Evolutionary conservation across 2,329 filamentous ascomycete species (phyloP), one percentile per base, ranked within the genome.

Genomic region (Camillea tinctor): DNA sequence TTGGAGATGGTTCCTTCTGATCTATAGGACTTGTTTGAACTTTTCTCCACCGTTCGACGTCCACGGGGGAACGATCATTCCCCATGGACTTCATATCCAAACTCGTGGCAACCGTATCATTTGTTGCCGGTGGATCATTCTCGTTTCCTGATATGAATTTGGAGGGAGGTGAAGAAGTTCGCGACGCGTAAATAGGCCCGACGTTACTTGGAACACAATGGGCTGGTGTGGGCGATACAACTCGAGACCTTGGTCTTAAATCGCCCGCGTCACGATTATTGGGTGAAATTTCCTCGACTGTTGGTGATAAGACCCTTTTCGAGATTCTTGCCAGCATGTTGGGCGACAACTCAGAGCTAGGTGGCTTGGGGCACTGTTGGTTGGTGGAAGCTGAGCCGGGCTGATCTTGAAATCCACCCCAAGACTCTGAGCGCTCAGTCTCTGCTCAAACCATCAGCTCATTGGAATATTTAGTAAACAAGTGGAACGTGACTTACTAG

Each of bases 231-330:
- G 19, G 19, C 19, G 49, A 50, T 20, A 23, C 19, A 26, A n/a
- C 13, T 30, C 19, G 9, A 52, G 23, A 15, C n/a, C 17, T 24
- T 5, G 48, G 5, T 50, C 36, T 20, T 49, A 19, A 52, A 48
- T 52, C 56, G 13, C 24, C 17, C 11, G 22, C 6, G 17, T 30
- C 26, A 2, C 52, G 49, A 30, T 44, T 50, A 49, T 60, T 36
- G 4, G 59, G 59, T 9, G 68, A 59, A 50, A 60, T 68, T 60
- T 75, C 72, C 55, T 74, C 72, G 9, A 66, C 66, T 1, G 70
- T 73, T 17, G 72, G 72, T 6, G 72, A 73, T 5, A 74, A 61
- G 8, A 60, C 54, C 17, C 65, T 64, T 15, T 62, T 59, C 21
- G 64, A 59, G n/a, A 55, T 60, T 51, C 57, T 66, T 6, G 50